phyloP scores from a whole-genome alignment of 768 basidiomycete genomes.

The Podaxis sp. region DNA sequence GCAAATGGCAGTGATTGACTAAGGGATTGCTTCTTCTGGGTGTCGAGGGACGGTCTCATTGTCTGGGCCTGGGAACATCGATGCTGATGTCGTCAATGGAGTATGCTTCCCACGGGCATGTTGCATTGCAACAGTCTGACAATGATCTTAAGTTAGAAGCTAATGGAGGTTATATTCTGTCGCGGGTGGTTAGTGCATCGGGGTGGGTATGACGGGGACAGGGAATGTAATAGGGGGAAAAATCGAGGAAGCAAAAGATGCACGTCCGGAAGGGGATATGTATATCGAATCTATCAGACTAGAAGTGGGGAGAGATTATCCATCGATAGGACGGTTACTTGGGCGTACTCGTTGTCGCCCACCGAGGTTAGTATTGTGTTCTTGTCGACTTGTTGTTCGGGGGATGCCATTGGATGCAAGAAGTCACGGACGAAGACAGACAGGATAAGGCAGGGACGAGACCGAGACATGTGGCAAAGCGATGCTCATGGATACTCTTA shows the following conservation, averaged over 20 bases:
- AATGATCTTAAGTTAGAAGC: neutral
- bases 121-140: neutral
- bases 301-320: neutral
- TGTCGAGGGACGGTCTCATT: neutral
- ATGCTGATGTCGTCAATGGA: neutral
- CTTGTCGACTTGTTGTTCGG: neutral
- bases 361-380: neutral
- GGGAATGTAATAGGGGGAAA: neutral
- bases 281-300: slow-evolving; percentile 14
- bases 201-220: neutral
- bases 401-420: neutral
- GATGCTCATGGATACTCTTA: neutral
- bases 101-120: neutral
- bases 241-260: neutral
- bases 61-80: slow-evolving; percentile 3
- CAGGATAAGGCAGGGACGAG: neutral
- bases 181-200: no score
- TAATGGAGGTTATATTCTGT: neutral
- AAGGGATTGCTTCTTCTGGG: neutral
- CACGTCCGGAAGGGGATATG: slow-evolving; percentile 11
- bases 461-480: neutral
- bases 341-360: slow-evolving; percentile 2
- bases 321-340: neutral
- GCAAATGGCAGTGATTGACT: neutral
- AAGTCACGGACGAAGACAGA: neutral